Evolutionary conservation across 129 eudicot genomes (phyloP).

Genomic region (Ambrosia artemisiifolia): DNA sequence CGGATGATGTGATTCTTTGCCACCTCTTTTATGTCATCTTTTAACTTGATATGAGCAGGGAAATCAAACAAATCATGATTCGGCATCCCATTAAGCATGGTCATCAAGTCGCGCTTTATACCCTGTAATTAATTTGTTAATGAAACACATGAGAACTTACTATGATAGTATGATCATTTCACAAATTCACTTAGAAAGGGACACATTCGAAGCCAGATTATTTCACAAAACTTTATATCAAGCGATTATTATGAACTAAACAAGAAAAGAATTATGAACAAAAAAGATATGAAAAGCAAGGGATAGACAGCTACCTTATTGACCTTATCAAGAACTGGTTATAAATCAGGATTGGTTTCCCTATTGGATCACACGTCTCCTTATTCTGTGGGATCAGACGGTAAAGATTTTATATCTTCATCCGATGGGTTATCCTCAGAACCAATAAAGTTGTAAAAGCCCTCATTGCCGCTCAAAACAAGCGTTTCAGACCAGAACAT

Average conservation of each 20-base stretch:
- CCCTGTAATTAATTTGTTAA: too few species aligned
- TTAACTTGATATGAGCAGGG: conserved; percentile 21
- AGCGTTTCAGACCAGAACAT: conserved; percentile 31
- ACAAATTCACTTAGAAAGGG: too few species aligned
- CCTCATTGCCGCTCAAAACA: conserved; percentile 11
- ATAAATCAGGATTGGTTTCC: not conserved
- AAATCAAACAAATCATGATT: not conserved
- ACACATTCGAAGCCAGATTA: too few species aligned
- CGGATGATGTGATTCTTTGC: conserved; percentile 46
- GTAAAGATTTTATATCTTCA: not conserved
- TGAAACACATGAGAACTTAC: too few species aligned
- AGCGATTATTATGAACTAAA: too few species aligned
- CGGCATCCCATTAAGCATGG: too few species aligned
- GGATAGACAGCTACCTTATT: conserved; percentile 18
- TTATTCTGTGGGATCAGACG: not conserved
- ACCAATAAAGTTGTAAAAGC: not conserved
- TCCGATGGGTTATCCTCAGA: conserved; percentile 17
- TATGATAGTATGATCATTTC: too few species aligned
- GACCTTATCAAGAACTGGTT: conserved; percentile 5
- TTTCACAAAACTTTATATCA: too few species aligned
- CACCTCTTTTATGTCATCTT: conserved; percentile 41
- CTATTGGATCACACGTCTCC: not conserved
- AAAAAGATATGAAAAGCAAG: too few species aligned
- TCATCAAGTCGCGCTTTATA: not conserved
- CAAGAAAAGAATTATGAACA: too few species aligned